Conservation (phyloP, 1,284 basidiomycete species). For the Cerrena zonata region DNA sequence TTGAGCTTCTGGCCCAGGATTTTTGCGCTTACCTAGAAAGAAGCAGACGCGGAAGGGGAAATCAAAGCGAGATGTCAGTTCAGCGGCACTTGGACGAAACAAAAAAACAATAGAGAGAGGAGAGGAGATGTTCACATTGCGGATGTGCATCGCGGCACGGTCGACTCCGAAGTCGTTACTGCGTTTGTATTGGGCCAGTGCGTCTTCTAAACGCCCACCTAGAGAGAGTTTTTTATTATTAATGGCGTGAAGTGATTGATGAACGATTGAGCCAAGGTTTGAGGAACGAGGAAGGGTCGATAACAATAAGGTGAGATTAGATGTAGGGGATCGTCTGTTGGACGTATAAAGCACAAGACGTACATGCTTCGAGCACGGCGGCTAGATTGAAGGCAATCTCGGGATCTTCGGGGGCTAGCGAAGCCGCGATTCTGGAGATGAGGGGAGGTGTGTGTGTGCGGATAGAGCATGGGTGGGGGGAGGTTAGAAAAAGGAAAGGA, state of each 20-base stretch:
- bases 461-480: neutral
- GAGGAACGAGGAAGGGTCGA: neutral
- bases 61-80: slow-evolving; percentile 2
- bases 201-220: slow-evolving; percentile 78
- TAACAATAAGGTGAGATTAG: slow-evolving; percentile 2
- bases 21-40: slow-evolving; percentile 67
- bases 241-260: too few relatives aligned
- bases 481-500: slow-evolving; percentile 11
- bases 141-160: slow-evolving; percentile 78
- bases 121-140: slow-evolving; percentile 52
- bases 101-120: slow-evolving; percentile 12
- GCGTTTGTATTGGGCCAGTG: slow-evolving; percentile 74
- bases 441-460: neutral
- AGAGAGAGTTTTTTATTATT: too few relatives aligned
- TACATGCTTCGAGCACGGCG: slow-evolving; percentile 84
- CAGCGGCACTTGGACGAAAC: slow-evolving; percentile 5
- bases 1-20: slow-evolving; percentile 66
- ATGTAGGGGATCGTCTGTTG: too few relatives aligned
- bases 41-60: neutral
- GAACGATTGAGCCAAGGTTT: too few relatives aligned
- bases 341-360: slow-evolving; percentile 33
- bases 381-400: slow-evolving; percentile 94
- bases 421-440: slow-evolving; percentile 69
- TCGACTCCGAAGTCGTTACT: slow-evolving; percentile 78
- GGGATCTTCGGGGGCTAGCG: slow-evolving; percentile 84